These are phyloP conservation scores for Talaromyces sp. DNA, from an alignment of 2,329 filamentous ascomycete species.

Conservation along the genomic window DNA sequence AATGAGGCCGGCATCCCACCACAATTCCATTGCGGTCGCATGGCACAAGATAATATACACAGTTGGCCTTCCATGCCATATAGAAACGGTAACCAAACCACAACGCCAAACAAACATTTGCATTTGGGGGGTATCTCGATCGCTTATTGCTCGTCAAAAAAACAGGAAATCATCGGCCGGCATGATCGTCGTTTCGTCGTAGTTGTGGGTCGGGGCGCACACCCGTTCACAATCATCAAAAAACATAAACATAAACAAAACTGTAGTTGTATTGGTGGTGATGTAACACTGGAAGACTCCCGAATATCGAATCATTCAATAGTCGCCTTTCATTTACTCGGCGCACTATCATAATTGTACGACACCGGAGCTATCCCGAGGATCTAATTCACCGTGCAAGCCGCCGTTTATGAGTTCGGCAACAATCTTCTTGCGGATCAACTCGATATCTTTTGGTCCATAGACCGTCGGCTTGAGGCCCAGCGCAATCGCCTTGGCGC, in stretches of 20 bases:
- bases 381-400: slow-evolving; percentile 43
- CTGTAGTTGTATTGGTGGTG: too few species aligned
- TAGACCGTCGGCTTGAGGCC: slow-evolving; percentile 44
- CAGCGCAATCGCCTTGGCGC: slow-evolving; percentile 47
- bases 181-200: neutral
- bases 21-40: neutral
- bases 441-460: slow-evolving; percentile 37
- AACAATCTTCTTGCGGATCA: slow-evolving; percentile 46
- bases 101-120: slow-evolving; percentile 20
- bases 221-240: neutral
- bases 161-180: neutral
- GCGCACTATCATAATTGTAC: slow-evolving; percentile 18
- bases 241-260: slow-evolving; percentile 22
- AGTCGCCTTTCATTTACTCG: slow-evolving; percentile 5
- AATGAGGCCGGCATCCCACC: neutral
- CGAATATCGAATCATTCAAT: neutral
- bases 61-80: neutral
- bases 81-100: neutral
- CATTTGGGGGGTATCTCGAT: neutral
- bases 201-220: neutral
- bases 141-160: neutral
- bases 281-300: neutral
- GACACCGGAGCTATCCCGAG: slow-evolving; percentile 19
- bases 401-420: slow-evolving; percentile 48
- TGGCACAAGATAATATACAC: neutral